Evolutionary conservation across 1,284 basidiomycete genomes (phyloP).

Genomic region (Microbotryum scabiosae): DNA sequence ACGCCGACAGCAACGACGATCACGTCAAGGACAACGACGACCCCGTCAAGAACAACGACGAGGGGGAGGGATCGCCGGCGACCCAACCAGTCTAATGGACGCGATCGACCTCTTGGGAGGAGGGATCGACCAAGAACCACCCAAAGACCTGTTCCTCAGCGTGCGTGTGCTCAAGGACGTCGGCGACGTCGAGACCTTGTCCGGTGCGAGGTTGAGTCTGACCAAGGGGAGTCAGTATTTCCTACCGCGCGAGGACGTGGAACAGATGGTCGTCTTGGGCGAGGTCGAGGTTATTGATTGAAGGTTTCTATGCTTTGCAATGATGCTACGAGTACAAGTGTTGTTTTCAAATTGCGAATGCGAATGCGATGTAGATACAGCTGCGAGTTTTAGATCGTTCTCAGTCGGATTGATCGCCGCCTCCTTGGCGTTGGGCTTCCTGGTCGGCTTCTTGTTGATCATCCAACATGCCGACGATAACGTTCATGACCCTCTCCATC

Average conservation of each 20-base stretch:
- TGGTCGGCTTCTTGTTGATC: slow-evolving; percentile 9
- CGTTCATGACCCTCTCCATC: slow-evolving; percentile 20
- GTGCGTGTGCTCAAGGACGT: slow-evolving; percentile 75
- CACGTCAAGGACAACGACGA: slow-evolving; percentile 54
- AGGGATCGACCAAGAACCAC: slow-evolving; percentile 58
- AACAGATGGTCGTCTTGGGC: slow-evolving; percentile 83
- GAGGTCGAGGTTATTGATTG: slow-evolving; percentile 55
- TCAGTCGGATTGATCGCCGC: too few species aligned
- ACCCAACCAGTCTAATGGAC: slow-evolving; percentile 16
- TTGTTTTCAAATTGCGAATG: too few species aligned
- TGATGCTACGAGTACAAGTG: too few species aligned
- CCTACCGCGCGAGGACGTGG: slow-evolving; percentile 75
- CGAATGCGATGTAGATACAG: too few species aligned
- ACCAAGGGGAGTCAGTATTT: slow-evolving; percentile 78
- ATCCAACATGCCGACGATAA: slow-evolving; percentile 27
- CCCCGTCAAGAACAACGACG: slow-evolving; percentile 19
- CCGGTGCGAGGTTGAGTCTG: slow-evolving; percentile 72
- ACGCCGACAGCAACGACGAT: slow-evolving; percentile 42
- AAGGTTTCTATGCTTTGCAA: not conserved
- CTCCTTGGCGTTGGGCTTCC: not conserved
- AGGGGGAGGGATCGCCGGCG: slow-evolving; percentile 2
- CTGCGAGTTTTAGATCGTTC: too few species aligned
- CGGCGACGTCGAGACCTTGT: slow-evolving; percentile 79
- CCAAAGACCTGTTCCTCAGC: slow-evolving; percentile 68
- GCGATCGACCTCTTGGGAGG: slow-evolving; percentile 63